These are phyloP conservation scores for Candida nonsorbophila DNA, from an alignment of 805 yeast genomes.

Conservation along the genomic window DNA sequence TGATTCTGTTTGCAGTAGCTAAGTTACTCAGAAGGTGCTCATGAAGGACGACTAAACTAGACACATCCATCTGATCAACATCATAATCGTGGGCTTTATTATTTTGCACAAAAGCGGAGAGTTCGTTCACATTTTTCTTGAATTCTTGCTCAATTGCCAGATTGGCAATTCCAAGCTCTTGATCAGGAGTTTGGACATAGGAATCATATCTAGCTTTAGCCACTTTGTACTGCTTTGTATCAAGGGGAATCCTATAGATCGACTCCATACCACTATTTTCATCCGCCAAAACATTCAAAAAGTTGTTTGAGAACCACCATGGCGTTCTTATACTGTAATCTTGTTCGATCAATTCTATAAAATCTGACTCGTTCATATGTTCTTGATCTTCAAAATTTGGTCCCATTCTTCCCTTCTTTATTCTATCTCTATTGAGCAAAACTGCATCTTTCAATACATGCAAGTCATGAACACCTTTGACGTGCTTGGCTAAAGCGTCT, in stretches of 20 bases:
- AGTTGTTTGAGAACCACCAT: conserved; percentile 36
- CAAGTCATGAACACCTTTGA: conserved; percentile 55
- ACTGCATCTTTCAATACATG: conserved; percentile 33
- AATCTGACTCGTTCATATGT: conserved; percentile 23
- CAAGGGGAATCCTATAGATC: conserved; percentile 21
- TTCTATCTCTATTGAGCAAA: conserved; percentile 20
- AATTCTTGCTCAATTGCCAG: background rate
- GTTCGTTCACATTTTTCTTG: no score
- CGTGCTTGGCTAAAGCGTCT: conserved; percentile 61
- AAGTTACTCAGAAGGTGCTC: conserved; percentile 24
- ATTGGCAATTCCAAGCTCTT: conserved; percentile 8
- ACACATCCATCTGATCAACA: conserved; percentile 1
- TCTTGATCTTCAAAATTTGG: conserved; percentile 17
- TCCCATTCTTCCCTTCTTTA: conserved; percentile 22
- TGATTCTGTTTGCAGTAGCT: conserved; percentile 33
- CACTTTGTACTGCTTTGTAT: conserved; percentile 26
- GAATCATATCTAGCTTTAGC: conserved; percentile 28
- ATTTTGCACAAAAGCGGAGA: conserved; percentile 1
- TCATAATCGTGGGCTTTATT: background rate
- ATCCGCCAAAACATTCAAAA: conserved; percentile 19
- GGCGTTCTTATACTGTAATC: conserved; percentile 33
- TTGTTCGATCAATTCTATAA: conserved; percentile 20
- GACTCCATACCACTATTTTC: conserved; percentile 11
- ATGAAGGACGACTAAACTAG: no score
- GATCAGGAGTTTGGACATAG: conserved; percentile 10